Evolutionary conservation across 1,284 basidiomycete genomes (phyloP), one percentile per base, ranked within the genome.

Genomic region (Fistulinella cinereoalba): DNA sequence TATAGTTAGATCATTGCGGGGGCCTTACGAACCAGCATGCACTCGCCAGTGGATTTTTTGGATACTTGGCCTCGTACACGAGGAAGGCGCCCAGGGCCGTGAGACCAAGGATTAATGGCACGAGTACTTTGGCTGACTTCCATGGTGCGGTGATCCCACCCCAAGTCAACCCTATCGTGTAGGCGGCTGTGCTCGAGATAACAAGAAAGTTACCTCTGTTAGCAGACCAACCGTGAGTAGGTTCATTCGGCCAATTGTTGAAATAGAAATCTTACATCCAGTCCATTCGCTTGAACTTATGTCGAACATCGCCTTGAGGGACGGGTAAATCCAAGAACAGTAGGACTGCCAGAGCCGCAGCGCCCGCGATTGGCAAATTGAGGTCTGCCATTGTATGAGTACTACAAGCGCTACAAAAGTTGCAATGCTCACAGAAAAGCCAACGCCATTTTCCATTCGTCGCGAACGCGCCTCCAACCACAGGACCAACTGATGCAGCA

Each of bases 391-490:
- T 15, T 3, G 29, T 16, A 2, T 38, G 19, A 42, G 36, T 13
- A 24, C n/a, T 23, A 18, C 25, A 12, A n/a, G 4, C 16, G 16
- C 28, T 33, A 6, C 18, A 10, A 19, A 16, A 9, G n/a, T 8
- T 3, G 16, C 22, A 3, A 22, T 4, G 27, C 52, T 34, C 24
- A 61, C 51, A 73, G 49, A 72, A 73, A 12, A 72, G 54, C 68
- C 68, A 72, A 15, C 71, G 54, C 71, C 71, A 73, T 21, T 64
- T 52, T 7, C 63, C 61, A 2, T 49, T 53, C n/a, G 60, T 52
- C 6, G 65, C 62, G 4, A 73, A 62, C 9, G 61, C 59, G 1
- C 72, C 72, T 4, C 68, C 71, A 2, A 71, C 54, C 0, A 71
- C 54, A 6, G 71, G 62, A 1, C 64, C 61, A 11, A 70, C 54